Evolutionary conservation across 108 stramenopile genomes (phyloP).

Genomic region (Nitzschia inconspicua): DNA sequence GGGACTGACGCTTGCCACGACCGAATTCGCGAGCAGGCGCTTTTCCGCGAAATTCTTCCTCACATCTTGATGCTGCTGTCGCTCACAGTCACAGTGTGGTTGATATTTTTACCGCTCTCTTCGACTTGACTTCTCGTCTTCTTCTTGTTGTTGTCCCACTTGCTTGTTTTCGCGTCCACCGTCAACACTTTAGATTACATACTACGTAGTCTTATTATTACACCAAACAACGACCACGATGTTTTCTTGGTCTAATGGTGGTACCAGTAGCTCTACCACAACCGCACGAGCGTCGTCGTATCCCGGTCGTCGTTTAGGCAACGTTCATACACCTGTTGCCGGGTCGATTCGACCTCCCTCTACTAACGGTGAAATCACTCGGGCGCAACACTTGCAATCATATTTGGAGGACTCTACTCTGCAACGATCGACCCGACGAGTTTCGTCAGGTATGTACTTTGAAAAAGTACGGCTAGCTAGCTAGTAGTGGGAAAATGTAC

Average conservation of each 20-base stretch:
- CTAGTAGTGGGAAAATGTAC: background rate
- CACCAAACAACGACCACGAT: constrained; percentile 1
- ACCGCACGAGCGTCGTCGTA: constrained; percentile 7
- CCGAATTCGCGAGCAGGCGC: too few relatives aligned
- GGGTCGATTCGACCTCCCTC: constrained; percentile 23
- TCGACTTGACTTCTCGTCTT: too few relatives aligned
- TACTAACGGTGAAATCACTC: constrained; percentile 8
- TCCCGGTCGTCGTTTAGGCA: constrained; percentile 12
- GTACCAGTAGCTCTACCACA: background rate
- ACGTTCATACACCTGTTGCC: constrained; percentile 8
- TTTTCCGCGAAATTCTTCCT: too few relatives aligned
- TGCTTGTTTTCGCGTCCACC: too few relatives aligned
- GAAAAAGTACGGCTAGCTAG: background rate
- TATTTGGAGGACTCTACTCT: constrained; percentile 67
- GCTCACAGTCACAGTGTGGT: too few relatives aligned
- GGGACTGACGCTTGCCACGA: too few relatives aligned
- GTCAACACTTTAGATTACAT: too few relatives aligned
- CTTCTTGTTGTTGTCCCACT: too few relatives aligned
- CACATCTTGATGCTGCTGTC: too few relatives aligned
- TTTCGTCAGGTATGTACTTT: constrained; percentile 56
- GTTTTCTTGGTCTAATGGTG: constrained; percentile 35
- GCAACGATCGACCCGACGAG: constrained; percentile 62
- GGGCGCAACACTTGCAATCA: constrained; percentile 60
- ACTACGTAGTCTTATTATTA: background rate
- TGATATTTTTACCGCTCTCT: too few relatives aligned